Evolutionary conservation across 352 stramenopile species (phyloP), one percentile per base, ranked within the genome.

Genomic region (Pythium apleroticum): DNA sequence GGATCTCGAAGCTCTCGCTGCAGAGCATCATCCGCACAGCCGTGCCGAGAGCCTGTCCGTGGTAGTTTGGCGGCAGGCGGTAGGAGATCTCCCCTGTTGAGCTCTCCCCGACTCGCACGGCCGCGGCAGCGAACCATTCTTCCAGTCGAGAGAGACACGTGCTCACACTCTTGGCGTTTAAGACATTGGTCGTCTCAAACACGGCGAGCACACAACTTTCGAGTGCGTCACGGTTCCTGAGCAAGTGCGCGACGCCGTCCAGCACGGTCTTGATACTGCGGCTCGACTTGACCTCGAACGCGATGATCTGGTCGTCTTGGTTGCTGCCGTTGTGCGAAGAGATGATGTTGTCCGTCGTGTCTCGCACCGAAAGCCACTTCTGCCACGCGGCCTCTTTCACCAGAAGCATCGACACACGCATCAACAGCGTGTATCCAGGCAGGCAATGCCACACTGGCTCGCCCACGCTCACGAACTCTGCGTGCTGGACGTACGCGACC

Each of bases 111-210:
- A 69, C 54, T 37, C 45, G 50, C 2, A 64, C 37, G 4, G 79
- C 76, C 1, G 74, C 72, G 5, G 71, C 74, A 22, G 68, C 76
- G 30, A 92, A 86, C 84, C 84, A 93, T 59, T 87, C 78, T 50
- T 91, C 84, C n/a, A 91, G 74, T 19, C 73, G 72, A 2, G 69
- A 72, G 20, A 93, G 67, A 33, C 80, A 90, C 4, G 78, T 67
- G 30, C 79, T 74, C 31, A 93, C 79, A 11, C 82, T 91, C 19
- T 84, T 83, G 8, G 75, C 61, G 54, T 88, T 77, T 9, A 88
- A 62, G 8, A 89, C 74, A 61, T 91, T 93, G 7, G 82, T 93
- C 49, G 77, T 85, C 63, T 93, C 84, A 53, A 89, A 87, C 58
- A 90, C 65, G 28, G 82, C 84, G 20, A 91, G 59, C 33, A 88